Percentiles rank a stretch among this genome's conserved stretches.
Conservation (phyloP, 1,284 basidiomycete species). For the Ceratobasidium sp. region DNA sequence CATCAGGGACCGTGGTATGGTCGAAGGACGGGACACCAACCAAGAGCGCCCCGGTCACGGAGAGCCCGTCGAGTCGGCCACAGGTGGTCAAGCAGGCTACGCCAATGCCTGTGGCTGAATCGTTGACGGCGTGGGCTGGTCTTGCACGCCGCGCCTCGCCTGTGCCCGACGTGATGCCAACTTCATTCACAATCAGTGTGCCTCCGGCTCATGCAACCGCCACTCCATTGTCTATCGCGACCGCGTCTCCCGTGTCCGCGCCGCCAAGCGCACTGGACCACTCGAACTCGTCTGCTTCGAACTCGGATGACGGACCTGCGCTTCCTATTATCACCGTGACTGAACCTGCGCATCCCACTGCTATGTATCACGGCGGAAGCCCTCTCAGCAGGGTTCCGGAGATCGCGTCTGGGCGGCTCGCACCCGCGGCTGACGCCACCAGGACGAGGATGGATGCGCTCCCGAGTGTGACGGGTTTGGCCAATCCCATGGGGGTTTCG, state of each 20-base stretch:
- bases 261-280: too few relatives aligned
- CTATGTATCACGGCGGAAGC: background rate
- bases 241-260: background rate
- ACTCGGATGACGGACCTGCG: background rate
- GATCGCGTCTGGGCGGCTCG: too few relatives aligned
- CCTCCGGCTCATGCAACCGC: slow-evolving; percentile 1
- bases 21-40: background rate
- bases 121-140: background rate
- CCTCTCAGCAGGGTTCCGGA: background rate
- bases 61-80: background rate
- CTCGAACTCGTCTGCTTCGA: background rate
- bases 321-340: too few relatives aligned
- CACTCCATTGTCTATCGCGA: background rate
- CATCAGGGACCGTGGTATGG: background rate
- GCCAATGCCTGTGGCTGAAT: background rate
- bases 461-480: too few relatives aligned
- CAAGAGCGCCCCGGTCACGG: background rate
- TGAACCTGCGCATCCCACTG: background rate
- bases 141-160: background rate
- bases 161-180: background rate
- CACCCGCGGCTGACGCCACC: too few relatives aligned
- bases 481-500: background rate
- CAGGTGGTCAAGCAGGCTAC: background rate
- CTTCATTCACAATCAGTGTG: background rate
- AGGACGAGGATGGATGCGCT: too few relatives aligned